A percentile compares a stretch with the other conserved stretches of the same genome.
Conservation (phyloP, 1,284 basidiomycete genomes). For the Tremellales sp. region DNA sequence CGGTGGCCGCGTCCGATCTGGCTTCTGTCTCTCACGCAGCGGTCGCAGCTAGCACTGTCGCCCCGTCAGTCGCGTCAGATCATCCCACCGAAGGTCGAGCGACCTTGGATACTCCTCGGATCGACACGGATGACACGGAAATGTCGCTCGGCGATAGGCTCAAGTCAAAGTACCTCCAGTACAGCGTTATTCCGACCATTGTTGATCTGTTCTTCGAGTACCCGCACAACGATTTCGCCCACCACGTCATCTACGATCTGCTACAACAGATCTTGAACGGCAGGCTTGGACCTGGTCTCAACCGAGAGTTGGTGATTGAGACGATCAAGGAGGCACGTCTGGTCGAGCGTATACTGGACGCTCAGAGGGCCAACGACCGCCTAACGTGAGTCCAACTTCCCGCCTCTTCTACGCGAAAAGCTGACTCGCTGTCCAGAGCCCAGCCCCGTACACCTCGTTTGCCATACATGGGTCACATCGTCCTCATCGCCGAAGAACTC, state of each 20-base stretch:
- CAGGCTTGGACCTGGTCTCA: conserved; percentile 67
- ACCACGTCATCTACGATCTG: conserved; percentile 94
- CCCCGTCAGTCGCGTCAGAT: conserved; percentile 26
- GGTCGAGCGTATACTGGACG: conserved; percentile 77
- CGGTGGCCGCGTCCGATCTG: conserved; percentile 17
- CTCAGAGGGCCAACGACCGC: conserved; percentile 69
- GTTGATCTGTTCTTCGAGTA: conserved; percentile 91
- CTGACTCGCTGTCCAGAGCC: conserved; percentile 18
- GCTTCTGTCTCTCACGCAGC: conserved; percentile 21
- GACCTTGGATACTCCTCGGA: background rate
- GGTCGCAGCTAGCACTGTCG: conserved; percentile 23
- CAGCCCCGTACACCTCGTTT: conserved; percentile 70
- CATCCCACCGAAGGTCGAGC: conserved; percentile 1
- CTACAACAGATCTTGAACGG: conserved; percentile 94
- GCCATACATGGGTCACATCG: conserved; percentile 96
- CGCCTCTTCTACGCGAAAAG: conserved; percentile 1
- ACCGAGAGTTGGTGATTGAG: conserved; percentile 72
- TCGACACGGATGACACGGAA: conserved; percentile 2
- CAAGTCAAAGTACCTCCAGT: conserved; percentile 69
- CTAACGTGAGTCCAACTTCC: conserved; percentile 57
- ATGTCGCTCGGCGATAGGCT: conserved; percentile 63
- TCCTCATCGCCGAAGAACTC: conserved; percentile 62
- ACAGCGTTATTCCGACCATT: conserved; percentile 66
- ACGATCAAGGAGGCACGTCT: conserved; percentile 75
- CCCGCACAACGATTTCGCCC: conserved; percentile 97